phyloP scores from a whole-genome alignment of 768 basidiomycete genomes.

The Cantharellus cinnabarinus region DNA sequence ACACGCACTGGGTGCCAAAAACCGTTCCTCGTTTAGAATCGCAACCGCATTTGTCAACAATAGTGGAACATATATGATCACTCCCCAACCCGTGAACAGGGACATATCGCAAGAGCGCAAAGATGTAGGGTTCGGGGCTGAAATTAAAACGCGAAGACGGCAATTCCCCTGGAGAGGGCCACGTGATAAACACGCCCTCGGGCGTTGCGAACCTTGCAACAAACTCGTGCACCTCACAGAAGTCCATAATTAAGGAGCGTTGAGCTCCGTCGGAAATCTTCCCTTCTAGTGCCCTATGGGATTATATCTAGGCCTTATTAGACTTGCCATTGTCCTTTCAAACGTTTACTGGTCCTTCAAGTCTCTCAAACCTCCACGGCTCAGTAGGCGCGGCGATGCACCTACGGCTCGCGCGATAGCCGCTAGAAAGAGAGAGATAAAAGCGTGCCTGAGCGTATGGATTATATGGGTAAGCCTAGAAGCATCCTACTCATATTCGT shows the following conservation, averaged over 20 bases:
- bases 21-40: constrained; percentile 87
- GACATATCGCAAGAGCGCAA: no score
- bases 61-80: constrained; percentile 63
- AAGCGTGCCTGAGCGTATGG: constrained; percentile 70
- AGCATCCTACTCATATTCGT: constrained; percentile 2
- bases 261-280: no score
- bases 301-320: constrained; percentile 20
- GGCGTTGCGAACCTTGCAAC: no score
- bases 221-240: no score
- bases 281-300: not conserved
- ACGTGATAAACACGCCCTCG: no score
- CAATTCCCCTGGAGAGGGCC: no score
- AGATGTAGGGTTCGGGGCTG: no score
- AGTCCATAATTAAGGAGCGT: no score
- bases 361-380: constrained; percentile 46
- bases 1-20: constrained; percentile 71
- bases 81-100: constrained; percentile 6
- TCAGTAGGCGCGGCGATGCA: constrained; percentile 26
- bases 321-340: constrained; percentile 47
- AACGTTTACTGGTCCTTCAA: constrained; percentile 78
- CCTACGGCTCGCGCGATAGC: constrained; percentile 39
- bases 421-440: constrained; percentile 68
- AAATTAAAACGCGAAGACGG: no score
- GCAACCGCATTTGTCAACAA: constrained; percentile 89
- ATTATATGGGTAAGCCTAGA: constrained; percentile 49